Evolutionary conservation across 805 yeast genomes (phyloP), one percentile per base, ranked within the genome.

Genomic region (Wickerhamiella siamensis): DNA sequence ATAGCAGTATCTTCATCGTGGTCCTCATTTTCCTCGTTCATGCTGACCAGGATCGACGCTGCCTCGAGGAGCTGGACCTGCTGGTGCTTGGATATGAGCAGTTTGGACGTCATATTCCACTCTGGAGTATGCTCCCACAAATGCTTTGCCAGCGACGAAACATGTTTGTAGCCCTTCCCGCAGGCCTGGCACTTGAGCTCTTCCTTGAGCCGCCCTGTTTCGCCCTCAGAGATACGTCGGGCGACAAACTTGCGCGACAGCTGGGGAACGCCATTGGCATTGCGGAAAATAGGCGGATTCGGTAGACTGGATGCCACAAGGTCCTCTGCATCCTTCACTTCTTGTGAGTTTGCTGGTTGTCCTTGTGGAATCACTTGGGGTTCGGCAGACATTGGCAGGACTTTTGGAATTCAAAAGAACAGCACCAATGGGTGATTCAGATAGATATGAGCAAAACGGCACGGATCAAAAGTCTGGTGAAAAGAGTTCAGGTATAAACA

Each of bases 71-170:
- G 65, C 60, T 82, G 93, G 14, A 83, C 93, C 57, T 82, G 93
- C 59, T 82, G 93, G 60, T 82, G 93, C 59, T 82, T 82, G n/a
- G 83, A 77, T 31, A 84, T 82, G 31, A 79, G 65, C 41, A 83
- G 64, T 57, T 80, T 81, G 50, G 82, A 79, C 3, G 94, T 84
- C 57, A 79, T 78, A 53, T 76, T 81, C 95, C 95, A 83, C 56
- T 84, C 94, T 0, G 94, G 94, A 0, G 95, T 83, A 58, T 83
- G 95, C 56, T 83, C 95, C 94, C 94, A 83, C 32, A 83, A 62
- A 61, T 83, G 94, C 59, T 83, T 83, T 2, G 93, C 91, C 45
- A 83, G 67, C n/a, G 87, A 78, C 1, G 86, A 77, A 4, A 83
- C 79, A 62, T 83, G 95, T 57, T 83, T 84, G 58, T 83, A 83